A percentile compares a stretch with the other conserved stretches of the same genome.
phyloP scores from a whole-genome alignment of 2,329 filamentous ascomycete species.

The Orbilia blumenaviensis region DNA sequence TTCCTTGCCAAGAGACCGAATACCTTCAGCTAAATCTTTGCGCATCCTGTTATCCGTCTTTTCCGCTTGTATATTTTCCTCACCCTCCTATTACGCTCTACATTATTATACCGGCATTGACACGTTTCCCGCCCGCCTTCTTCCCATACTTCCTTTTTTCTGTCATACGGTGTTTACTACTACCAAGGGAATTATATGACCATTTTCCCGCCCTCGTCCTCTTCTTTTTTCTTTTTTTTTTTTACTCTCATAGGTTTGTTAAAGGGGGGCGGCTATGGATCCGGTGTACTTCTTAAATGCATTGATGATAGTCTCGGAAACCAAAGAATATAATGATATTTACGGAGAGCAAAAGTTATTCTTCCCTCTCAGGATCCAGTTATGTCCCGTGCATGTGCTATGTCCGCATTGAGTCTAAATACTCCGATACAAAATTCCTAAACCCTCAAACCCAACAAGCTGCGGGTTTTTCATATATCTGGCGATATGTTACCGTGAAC shows the following conservation, averaged over 20 bases:
- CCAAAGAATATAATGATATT: constrained; percentile 53
- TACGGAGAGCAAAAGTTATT: constrained; percentile 36
- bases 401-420: too few relatives aligned
- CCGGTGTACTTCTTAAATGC: constrained; percentile 53
- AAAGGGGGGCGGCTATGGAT: constrained; percentile 44
- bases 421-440: too few relatives aligned
- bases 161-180: constrained; percentile 48
- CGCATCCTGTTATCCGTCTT: constrained; percentile 29
- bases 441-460: too few relatives aligned
- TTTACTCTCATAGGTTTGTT: constrained; percentile 42
- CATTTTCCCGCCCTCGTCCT: constrained; percentile 27
- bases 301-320: constrained; percentile 54
- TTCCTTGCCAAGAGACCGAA: constrained; percentile 92
- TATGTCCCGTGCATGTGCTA: too few relatives aligned
- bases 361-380: neutral
- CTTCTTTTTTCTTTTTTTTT: constrained; percentile 43
- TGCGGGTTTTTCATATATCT: too few relatives aligned
- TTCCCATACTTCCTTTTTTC: constrained; percentile 30
- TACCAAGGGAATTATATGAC: constrained; percentile 37
- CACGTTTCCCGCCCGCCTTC: constrained; percentile 21
- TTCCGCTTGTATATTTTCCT: constrained; percentile 53
- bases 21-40: constrained; percentile 88
- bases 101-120: constrained; percentile 53
- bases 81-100: constrained; percentile 39
- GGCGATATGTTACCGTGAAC: too few relatives aligned